A percentile compares a stretch with the other conserved stretches of the same genome.
Conservation (phyloP, 129 eudicot species). For the Ambrosia trifida region DNA sequence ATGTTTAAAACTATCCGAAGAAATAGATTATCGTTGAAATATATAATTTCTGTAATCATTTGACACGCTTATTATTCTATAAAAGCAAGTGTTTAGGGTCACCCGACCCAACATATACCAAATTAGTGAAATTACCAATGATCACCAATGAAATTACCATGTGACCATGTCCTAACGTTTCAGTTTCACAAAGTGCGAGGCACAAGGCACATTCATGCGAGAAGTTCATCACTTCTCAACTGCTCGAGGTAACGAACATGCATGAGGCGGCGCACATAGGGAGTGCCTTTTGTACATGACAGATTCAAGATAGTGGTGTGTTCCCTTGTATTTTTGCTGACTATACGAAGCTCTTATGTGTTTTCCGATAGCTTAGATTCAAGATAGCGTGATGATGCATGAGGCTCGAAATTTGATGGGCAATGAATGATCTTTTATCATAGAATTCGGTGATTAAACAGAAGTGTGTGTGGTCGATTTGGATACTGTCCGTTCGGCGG, state of each 20-base stretch:
- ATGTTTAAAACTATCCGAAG: not conserved
- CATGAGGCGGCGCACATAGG: constrained; percentile 16
- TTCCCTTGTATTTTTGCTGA: not conserved
- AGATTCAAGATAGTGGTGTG: no score
- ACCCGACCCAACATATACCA: not conserved
- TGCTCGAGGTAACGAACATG: constrained; percentile 8
- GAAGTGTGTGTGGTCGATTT: constrained; percentile 34
- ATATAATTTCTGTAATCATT: not conserved
- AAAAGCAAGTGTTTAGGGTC: not conserved
- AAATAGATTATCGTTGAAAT: not conserved
- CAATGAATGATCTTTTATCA: constrained; percentile 15
- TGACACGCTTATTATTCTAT: not conserved
- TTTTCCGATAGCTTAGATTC: constrained; percentile 28
- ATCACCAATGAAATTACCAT: no score
- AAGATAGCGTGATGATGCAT: not conserved
- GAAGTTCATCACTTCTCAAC: not conserved
- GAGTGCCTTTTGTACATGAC: no score
- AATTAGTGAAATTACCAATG: no score
- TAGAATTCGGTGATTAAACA: constrained; percentile 29
- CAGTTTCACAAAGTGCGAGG: no score
- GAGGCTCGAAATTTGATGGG: not conserved
- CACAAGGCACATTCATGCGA: no score
- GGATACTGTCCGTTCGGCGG: constrained; percentile 25
- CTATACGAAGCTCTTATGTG: not conserved
- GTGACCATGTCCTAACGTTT: not conserved